phyloP scores from a whole-genome alignment of 441 rosid genomes.

The Isatis lusitanica region DNA sequence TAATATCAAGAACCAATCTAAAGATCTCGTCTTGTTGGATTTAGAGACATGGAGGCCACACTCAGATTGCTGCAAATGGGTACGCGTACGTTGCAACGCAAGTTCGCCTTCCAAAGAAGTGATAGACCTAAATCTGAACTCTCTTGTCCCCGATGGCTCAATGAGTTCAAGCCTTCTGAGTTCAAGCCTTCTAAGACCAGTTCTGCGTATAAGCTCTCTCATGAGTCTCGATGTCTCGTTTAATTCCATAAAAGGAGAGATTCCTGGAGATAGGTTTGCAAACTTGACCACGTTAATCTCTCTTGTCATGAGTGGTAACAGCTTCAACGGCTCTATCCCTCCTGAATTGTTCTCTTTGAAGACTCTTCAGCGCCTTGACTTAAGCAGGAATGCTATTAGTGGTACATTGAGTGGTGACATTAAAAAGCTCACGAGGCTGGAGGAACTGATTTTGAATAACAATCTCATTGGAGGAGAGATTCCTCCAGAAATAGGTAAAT shows the following conservation, averaged over 20 bases:
- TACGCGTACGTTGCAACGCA: slow-evolving; percentile 27
- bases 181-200: too few relatives aligned
- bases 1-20: slow-evolving; percentile 2
- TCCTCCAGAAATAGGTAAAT: slow-evolving; percentile 33
- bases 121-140: slow-evolving; percentile 6
- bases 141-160: slow-evolving; percentile 18
- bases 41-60: slow-evolving; percentile 34
- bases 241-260: slow-evolving; percentile 31
- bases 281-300: slow-evolving; percentile 28
- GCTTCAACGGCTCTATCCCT: slow-evolving; percentile 33
- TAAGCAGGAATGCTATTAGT: slow-evolving; percentile 30
- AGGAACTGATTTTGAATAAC: slow-evolving; percentile 13
- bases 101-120: slow-evolving; percentile 17
- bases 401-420: slow-evolving; percentile 19
- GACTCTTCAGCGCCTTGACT: slow-evolving; percentile 24
- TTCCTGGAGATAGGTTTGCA: slow-evolving; percentile 31
- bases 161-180: slow-evolving; percentile 28
- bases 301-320: slow-evolving; percentile 30
- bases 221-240: slow-evolving; percentile 20
- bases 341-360: too few relatives aligned
- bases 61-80: slow-evolving; percentile 41
- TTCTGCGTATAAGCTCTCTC: slow-evolving; percentile 30
- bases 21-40: neutral
- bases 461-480: slow-evolving; percentile 35
- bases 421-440: slow-evolving; percentile 32